These are phyloP conservation scores for Paramecium caudatum DNA, from an alignment of 73 alveolate genomes.

Conservation along the genomic window DNA sequence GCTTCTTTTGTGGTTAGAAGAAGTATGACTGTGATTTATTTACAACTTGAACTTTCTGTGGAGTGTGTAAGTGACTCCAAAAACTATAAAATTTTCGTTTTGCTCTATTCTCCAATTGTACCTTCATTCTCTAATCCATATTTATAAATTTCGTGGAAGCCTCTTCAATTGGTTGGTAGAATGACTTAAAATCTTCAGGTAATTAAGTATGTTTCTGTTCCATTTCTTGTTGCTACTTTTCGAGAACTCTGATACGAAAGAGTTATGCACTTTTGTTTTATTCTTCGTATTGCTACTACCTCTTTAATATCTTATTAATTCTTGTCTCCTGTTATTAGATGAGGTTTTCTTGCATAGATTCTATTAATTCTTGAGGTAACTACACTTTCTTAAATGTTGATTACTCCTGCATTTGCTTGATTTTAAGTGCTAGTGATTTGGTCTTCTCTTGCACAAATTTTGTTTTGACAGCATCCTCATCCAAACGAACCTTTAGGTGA, in stretches of 20 bases:
- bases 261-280: background rate
- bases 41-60: too few species aligned
- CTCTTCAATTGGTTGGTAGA: slow-evolving; percentile 15
- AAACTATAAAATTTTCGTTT: background rate
- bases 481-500: background rate
- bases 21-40: too few species aligned
- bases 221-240: background rate
- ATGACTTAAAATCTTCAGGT: background rate
- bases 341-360: background rate
- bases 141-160: background rate
- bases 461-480: background rate
- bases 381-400: background rate
- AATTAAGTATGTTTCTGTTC: slow-evolving; percentile 10
- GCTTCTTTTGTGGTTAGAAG: too few species aligned
- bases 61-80: background rate
- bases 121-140: slow-evolving; percentile 16
- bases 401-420: background rate
- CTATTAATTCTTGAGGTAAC: slow-evolving; percentile 5
- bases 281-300: slow-evolving; percentile 1
- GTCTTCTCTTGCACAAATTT: background rate
- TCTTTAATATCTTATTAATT: background rate
- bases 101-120: background rate
- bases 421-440: background rate
- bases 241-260: background rate
- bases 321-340: background rate